Percentiles rank a stretch among this genome's conserved stretches.
These are phyloP conservation scores for Russula vinacea DNA, from an alignment of 768 basidiomycete species.

Conservation along the genomic window DNA sequence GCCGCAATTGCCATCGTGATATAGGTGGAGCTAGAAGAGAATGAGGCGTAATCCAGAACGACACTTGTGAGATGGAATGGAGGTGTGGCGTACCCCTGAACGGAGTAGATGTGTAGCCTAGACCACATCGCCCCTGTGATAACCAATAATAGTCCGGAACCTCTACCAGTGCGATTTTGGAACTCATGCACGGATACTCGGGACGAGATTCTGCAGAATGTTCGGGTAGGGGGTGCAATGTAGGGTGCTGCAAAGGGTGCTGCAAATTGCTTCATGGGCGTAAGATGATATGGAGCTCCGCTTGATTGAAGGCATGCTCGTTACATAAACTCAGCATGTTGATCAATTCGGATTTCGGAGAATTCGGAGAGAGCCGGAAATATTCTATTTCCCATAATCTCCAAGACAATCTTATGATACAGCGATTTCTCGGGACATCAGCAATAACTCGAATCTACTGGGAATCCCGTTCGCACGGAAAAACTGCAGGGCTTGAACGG, in stretches of 20 bases:
- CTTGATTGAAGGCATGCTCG: neutral
- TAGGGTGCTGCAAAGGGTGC: too few relatives aligned
- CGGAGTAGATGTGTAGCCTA: neutral
- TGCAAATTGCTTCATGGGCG: neutral
- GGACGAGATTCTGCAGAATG: neutral
- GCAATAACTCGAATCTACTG: neutral
- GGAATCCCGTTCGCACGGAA: neutral
- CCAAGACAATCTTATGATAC: neutral
- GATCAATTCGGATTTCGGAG: neutral
- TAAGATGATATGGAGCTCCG: neutral
- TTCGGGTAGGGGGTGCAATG: too few relatives aligned
- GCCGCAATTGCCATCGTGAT: neutral
- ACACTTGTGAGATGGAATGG: neutral
- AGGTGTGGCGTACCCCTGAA: neutral
- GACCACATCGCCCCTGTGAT: neutral
- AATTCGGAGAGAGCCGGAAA: neutral
- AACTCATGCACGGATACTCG: conserved; percentile 1
- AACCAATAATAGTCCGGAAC: neutral
- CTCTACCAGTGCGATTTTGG: neutral
- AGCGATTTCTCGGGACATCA: neutral
- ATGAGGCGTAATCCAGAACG: conserved; percentile 1
- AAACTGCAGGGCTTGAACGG: neutral
- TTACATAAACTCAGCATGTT: neutral
- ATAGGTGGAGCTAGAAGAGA: neutral
- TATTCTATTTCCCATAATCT: too few relatives aligned